Evolutionary conservation across 352 stramenopile genomes (phyloP), one percentile per base, ranked within the genome.

Genomic region (Thraustotheca clavata): DNA sequence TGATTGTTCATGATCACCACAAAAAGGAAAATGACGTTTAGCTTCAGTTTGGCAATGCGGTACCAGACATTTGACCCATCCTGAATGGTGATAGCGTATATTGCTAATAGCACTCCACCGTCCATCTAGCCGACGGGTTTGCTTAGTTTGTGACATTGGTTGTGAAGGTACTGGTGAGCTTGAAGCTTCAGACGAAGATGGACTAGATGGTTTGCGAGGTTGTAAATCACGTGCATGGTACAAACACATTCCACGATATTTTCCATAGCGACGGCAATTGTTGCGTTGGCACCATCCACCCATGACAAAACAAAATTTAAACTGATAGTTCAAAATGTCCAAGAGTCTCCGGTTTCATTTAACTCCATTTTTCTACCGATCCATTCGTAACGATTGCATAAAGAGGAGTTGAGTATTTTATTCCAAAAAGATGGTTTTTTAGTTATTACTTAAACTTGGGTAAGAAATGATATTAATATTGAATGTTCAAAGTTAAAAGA

Each of bases 51-150:
- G 16, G 38, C 57, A 65, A 9, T 12, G 11, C 8, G 57, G 57
- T 9, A 65, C 57, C 9, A 65, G 32, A 43, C 57, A 65, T 26
- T 65, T 65, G 57, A 65, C 57, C 57, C 57, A 65, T 7, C 57
- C 57, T 22, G 57, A 57, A 46, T 65, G 57, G 57, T 65, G 57
- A 32, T 65, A 65, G 7, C 57, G 57, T n/a, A 65, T 43, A 14
- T 54, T 55, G 36, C 41, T 20, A n/a, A 65, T 65, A 3, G 57
- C 57, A n/a, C 46, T 43, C 57, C 57, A 65, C 9, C 57, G 57
- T n/a, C 27, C 35, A 11, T 65, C 3, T 6, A 7, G 38, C 24
- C 33, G 50, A 20, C 33, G 50, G 3, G 16, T 4, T 5, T 46
- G 20, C 39, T 16, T 9, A 18, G 34, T 52, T 24, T 38, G 3